Evolutionary conservation across 2,329 filamentous ascomycete genomes (phyloP).

Genomic region (Alternaria brassicicola): DNA sequence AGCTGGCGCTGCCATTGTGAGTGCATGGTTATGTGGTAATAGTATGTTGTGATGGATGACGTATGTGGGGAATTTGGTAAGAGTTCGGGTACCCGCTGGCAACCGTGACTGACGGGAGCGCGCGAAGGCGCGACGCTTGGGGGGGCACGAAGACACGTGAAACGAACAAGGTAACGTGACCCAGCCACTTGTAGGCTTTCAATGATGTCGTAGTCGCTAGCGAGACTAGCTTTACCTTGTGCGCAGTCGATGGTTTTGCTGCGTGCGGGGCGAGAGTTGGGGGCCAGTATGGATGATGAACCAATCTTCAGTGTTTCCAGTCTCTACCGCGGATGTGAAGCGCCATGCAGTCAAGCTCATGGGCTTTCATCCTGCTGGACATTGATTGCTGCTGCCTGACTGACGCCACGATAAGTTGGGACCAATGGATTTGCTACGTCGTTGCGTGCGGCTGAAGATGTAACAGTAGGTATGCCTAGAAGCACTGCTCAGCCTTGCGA

Average conservation of each 20-base stretch:
- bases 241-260: background rate
- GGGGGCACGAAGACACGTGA: slow-evolving; percentile 27
- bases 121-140: slow-evolving; percentile 24
- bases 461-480: background rate
- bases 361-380: background rate
- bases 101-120: slow-evolving; percentile 13
- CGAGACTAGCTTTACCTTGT: too few species aligned
- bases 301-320: background rate
- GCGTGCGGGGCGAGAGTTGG: background rate
- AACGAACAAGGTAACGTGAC: background rate
- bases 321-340: background rate
- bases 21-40: slow-evolving; percentile 6
- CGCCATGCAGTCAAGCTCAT: background rate
- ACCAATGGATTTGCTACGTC: background rate
- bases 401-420: background rate
- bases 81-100: slow-evolving; percentile 30
- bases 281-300: background rate
- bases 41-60: slow-evolving; percentile 9
- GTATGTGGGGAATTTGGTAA: slow-evolving; percentile 24
- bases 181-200: too few species aligned
- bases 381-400: background rate
- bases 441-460: too few species aligned
- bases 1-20: slow-evolving; percentile 18
- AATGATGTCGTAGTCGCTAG: too few species aligned
- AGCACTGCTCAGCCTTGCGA: background rate